These are phyloP conservation scores for Apiospora pterosperma DNA, from an alignment of 2,329 filamentous ascomycete species.

Conservation along the genomic window DNA sequence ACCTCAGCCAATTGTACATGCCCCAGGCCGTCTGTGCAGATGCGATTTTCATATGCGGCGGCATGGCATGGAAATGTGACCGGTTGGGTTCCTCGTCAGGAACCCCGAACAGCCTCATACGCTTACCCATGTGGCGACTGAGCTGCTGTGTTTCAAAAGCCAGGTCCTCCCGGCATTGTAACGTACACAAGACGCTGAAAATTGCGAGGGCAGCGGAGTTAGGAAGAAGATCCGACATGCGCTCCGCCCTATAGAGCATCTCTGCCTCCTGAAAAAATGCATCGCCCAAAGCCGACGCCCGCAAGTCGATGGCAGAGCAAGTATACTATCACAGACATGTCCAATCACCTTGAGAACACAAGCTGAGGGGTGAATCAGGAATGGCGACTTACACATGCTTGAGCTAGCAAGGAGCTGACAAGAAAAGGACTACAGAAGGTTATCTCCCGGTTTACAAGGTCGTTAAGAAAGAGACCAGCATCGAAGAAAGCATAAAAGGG, in stretches of 20 bases:
- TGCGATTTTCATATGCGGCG: not conserved
- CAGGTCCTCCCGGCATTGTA: not conserved
- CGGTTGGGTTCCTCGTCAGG: not conserved
- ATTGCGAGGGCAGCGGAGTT: not conserved
- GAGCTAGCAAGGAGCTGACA: conserved; percentile 11
- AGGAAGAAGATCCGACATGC: not conserved
- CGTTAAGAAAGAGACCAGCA: conserved; percentile 15
- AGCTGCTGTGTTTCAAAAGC: not conserved
- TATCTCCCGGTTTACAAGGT: conserved; percentile 8
- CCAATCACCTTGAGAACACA: too few species aligned
- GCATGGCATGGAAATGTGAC: not conserved
- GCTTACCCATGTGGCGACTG: not conserved
- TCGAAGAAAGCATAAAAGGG: conserved; percentile 14
- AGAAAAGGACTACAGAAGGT: conserved; percentile 16
- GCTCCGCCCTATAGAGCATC: not conserved
- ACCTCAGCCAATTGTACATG: conserved; percentile 3
- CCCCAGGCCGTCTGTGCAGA: conserved; percentile 5
- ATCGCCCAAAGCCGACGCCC: not conserved
- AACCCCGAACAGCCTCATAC: conserved; percentile 4
- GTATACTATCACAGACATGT: not conserved
- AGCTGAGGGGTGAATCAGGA: too few species aligned
- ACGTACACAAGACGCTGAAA: not conserved
- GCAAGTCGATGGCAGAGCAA: not conserved
- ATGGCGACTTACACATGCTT: conserved; percentile 11
- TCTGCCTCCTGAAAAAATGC: not conserved